A percentile compares a stretch with the other conserved stretches of the same genome.
These are phyloP conservation scores for Rosa hybrid DNA, from an alignment of 331 rosid species.

Conservation along the genomic window DNA sequence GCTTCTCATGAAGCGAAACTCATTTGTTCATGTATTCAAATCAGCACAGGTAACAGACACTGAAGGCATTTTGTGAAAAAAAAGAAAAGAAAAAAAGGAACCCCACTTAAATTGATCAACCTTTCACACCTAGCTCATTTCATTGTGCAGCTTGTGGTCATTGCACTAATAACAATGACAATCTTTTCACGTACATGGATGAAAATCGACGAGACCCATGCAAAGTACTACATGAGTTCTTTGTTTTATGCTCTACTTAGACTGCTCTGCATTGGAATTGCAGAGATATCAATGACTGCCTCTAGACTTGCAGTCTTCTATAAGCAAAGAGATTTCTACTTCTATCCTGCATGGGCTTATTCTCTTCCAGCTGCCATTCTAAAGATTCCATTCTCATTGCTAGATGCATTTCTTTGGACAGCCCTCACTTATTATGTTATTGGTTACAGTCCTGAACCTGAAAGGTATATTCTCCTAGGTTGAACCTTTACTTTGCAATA, in stretches of 20 bases:
- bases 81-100: neutral
- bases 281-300: constrained; percentile 47
- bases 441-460: constrained; percentile 44
- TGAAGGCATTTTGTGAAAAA: neutral
- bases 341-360: constrained; percentile 61
- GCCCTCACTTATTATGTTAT: constrained; percentile 50
- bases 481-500: neutral
- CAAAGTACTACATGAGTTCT: constrained; percentile 48
- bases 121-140: neutral
- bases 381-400: constrained; percentile 33
- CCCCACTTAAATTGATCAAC: neutral
- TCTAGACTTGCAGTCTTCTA: constrained; percentile 52
- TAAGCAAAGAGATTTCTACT: constrained; percentile 63
- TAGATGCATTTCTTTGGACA: constrained; percentile 48
- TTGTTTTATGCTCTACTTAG: constrained; percentile 42
- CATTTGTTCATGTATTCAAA: constrained; percentile 50
- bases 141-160: constrained; percentile 21
- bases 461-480: constrained; percentile 17
- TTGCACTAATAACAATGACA: constrained; percentile 36
- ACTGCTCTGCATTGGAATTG: constrained; percentile 40
- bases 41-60: constrained; percentile 1
- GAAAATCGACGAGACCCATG: constrained; percentile 42
- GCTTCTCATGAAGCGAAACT: constrained; percentile 40
- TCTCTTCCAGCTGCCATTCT: constrained; percentile 28
- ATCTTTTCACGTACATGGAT: constrained; percentile 49